Evolutionary conservation across 2,329 filamentous ascomycete species (phyloP).

Genomic region (Beauveria varroae): DNA sequence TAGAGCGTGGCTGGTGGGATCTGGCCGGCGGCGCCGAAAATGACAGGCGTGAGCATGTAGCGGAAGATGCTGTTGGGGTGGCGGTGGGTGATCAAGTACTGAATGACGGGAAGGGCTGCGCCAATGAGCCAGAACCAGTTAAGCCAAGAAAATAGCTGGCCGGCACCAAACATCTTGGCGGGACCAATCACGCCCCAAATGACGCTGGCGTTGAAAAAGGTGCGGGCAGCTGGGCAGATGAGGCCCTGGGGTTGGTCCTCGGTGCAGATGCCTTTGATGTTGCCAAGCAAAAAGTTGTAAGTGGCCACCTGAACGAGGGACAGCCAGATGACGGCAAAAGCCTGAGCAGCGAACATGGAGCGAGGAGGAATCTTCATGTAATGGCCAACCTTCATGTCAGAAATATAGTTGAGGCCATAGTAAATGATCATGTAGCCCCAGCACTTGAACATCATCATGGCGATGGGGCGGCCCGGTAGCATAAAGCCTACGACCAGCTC

Average conservation of each 20-base stretch:
- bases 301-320: conserved; percentile 29
- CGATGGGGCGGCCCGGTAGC: conserved; percentile 38
- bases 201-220: conserved; percentile 53
- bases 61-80: conserved; percentile 39
- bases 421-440: conserved; percentile 39
- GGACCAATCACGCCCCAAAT: conserved; percentile 54
- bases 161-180: conserved; percentile 25
- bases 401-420: conserved; percentile 39
- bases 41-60: conserved; percentile 45
- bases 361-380: conserved; percentile 48
- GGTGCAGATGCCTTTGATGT: conserved; percentile 47
- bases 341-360: conserved; percentile 39
- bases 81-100: conserved; percentile 41
- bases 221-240: conserved; percentile 48
- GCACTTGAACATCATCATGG: conserved; percentile 43
- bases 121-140: conserved; percentile 52
- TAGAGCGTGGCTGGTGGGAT: conserved; percentile 50
- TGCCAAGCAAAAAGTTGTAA: conserved; percentile 34
- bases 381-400: conserved; percentile 44
- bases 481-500: conserved; percentile 44
- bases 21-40: conserved; percentile 42
- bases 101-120: conserved; percentile 36
- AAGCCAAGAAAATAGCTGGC: conserved; percentile 37
- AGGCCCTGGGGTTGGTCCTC: conserved; percentile 40
- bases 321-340: conserved; percentile 33